A percentile compares a stretch with the other conserved stretches of the same genome.
phyloP scores from a whole-genome alignment of 495 filamentous ascomycete species.

The Hypoxylon lienhwacheense region DNA sequence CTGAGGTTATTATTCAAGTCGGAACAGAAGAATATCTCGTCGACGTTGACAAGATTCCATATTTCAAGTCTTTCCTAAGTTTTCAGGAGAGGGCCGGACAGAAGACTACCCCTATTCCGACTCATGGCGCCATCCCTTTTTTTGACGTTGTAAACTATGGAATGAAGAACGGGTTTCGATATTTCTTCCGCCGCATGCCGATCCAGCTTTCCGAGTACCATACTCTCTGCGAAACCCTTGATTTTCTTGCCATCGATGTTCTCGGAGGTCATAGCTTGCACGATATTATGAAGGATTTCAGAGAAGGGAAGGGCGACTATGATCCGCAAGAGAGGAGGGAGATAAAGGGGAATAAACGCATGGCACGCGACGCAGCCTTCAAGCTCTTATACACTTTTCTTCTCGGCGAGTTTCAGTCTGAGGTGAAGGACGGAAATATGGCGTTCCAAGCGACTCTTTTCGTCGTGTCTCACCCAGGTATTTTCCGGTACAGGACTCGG shows the following conservation, averaged over 20 bases:
- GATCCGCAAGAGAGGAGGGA: slow-evolving; percentile 9
- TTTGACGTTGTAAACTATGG: slow-evolving; percentile 6
- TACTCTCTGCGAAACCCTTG: slow-evolving; percentile 26
- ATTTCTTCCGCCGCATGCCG: slow-evolving; percentile 37
- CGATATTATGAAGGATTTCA: slow-evolving; percentile 30
- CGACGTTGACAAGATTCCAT: not conserved
- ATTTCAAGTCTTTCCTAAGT: slow-evolving; percentile 3
- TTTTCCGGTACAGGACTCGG: slow-evolving; percentile 24
- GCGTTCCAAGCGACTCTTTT: slow-evolving; percentile 30
- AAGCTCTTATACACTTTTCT: slow-evolving; percentile 32
- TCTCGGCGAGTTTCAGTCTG: slow-evolving; percentile 5
- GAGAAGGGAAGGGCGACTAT: slow-evolving; percentile 13
- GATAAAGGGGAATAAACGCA: not conserved
- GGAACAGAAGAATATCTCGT: not conserved
- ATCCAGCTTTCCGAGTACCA: slow-evolving; percentile 24
- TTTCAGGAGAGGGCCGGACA: slow-evolving; percentile 7
- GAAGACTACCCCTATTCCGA: not conserved
- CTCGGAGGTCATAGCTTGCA: slow-evolving; percentile 7
- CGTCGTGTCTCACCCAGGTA: slow-evolving; percentile 28
- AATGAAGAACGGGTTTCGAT: slow-evolving; percentile 22
- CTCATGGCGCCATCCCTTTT: slow-evolving; percentile 3
- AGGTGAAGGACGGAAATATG: slow-evolving; percentile 10
- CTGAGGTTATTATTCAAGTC: not conserved
- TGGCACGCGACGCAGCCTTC: slow-evolving; percentile 34
- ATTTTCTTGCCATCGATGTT: slow-evolving; percentile 22